A percentile compares a stretch with the other conserved stretches of the same genome.
phyloP scores from a whole-genome alignment of 164 flowering plant species.

The Litsea cubeba region DNA sequence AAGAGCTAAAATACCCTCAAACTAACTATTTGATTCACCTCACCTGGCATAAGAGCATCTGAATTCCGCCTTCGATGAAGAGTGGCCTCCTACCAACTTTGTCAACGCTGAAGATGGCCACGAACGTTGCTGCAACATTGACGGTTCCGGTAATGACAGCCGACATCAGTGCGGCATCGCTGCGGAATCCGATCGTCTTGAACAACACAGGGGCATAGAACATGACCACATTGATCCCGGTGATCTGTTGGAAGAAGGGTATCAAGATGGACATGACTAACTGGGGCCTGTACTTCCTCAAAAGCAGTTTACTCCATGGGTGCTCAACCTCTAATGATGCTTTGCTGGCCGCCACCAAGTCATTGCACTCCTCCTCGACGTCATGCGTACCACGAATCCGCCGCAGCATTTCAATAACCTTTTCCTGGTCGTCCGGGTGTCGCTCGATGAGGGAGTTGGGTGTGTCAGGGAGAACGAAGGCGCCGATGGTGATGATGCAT shows the following conservation, averaged over 20 bases:
- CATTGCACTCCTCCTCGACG: slow-evolving; percentile 58
- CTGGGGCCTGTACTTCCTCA: slow-evolving; percentile 63
- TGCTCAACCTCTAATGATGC: slow-evolving; percentile 48
- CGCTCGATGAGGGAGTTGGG: slow-evolving; percentile 82
- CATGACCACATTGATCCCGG: slow-evolving; percentile 83
- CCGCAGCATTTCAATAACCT: slow-evolving; percentile 35
- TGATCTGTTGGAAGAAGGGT: slow-evolving; percentile 73
- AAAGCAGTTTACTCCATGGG: slow-evolving; percentile 58
- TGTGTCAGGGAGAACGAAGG: slow-evolving; percentile 69
- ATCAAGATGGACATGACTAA: slow-evolving; percentile 57
- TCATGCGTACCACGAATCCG: slow-evolving; percentile 49
- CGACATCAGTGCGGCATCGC: slow-evolving; percentile 62
- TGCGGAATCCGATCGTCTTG: slow-evolving; percentile 58
- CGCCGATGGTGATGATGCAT: slow-evolving; percentile 52
- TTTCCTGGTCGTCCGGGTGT: slow-evolving; percentile 24
- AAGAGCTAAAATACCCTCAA: too few relatives aligned
- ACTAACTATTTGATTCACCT: too few relatives aligned
- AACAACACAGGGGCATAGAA: slow-evolving; percentile 80
- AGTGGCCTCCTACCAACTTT: slow-evolving; percentile 60
- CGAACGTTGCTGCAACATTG: slow-evolving; percentile 50
- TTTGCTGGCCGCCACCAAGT: slow-evolving; percentile 60
- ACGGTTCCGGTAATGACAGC: slow-evolving; percentile 75
- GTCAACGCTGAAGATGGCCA: slow-evolving; percentile 63
- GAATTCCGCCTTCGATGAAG: slow-evolving; percentile 70
- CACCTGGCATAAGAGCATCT: slow-evolving; percentile 79